phyloP scores from a whole-genome alignment of 306 rosid species.

The Abrus precatorius region DNA sequence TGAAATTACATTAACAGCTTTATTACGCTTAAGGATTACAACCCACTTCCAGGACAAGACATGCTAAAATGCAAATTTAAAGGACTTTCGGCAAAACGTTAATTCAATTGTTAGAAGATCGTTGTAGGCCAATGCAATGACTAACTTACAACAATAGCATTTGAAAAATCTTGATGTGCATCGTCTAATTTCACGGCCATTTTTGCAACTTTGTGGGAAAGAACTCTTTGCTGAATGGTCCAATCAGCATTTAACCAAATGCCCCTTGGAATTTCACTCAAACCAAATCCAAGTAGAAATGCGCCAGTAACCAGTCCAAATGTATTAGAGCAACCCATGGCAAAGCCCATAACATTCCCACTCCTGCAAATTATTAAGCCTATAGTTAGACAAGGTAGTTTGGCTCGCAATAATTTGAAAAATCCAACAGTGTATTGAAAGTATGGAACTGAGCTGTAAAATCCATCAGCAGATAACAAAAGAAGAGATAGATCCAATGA shows the following conservation, averaged over 20 bases:
- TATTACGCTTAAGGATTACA: background rate
- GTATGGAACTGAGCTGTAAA: slow-evolving; percentile 6
- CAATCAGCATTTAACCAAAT: slow-evolving; percentile 89
- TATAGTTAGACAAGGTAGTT: slow-evolving; percentile 9
- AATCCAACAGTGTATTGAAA: background rate
- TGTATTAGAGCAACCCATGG: slow-evolving; percentile 99
- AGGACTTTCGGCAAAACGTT: slow-evolving; percentile 5
- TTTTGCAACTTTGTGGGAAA: slow-evolving; percentile 90
- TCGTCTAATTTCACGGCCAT: slow-evolving; percentile 96
- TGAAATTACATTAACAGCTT: background rate
- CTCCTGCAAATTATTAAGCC: slow-evolving; percentile 59
- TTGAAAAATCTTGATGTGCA: slow-evolving; percentile 92
- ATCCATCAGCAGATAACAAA: background rate
- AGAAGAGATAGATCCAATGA: slow-evolving; percentile 18
- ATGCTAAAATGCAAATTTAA: background rate
- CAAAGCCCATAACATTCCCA: slow-evolving; percentile 76
- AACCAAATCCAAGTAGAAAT: slow-evolving; percentile 95
- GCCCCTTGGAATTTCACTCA: slow-evolving; percentile 93
- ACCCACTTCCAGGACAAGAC: slow-evolving; percentile 20
- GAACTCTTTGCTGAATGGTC: slow-evolving; percentile 80
- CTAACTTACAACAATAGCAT: slow-evolving; percentile 83
- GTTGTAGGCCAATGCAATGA: slow-evolving; percentile 11
- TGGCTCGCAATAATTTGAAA: slow-evolving; percentile 6
- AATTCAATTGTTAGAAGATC: slow-evolving; percentile 10
- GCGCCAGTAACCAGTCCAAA: slow-evolving; percentile 99